Evolutionary conservation across 2,329 filamentous ascomycete genomes (phyloP), one percentile per base, ranked within the genome.

Genomic region (Pseudonectria buxi): DNA sequence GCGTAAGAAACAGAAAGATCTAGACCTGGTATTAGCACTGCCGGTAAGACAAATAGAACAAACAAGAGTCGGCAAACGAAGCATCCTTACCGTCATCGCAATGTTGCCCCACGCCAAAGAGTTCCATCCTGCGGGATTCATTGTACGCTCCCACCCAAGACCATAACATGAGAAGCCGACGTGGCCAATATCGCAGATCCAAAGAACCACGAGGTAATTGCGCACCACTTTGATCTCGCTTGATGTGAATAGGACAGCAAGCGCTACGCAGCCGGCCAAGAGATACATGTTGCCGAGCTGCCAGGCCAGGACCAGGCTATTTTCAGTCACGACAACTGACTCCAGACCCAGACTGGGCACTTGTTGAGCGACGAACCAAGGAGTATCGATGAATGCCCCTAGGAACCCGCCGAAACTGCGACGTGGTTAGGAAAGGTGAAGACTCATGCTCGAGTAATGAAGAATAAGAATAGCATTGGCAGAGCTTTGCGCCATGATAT

Each of bases 31-130:
- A 22, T 37, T 30, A 28, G 22, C n/a, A 24, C 18, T n/a, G 18
- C 30, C 32, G 7, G 22, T 26, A 28, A 18, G 16, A 22, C 4
- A 10, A 24, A 10, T 14, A 27, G 7, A 14, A 12, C 14, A 26
- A 27, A 16, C 6, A 16, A 9, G 22, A 18, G 6, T 6, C 32
- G 14, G 14, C 13, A 10, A 26, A 9, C 22, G 6, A 18, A 28
- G 6, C n/a, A 14, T 14, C 57, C 71, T 61, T 49, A 78, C 72
- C 16, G 82, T 86, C 32, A 71, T 68, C 7, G 72, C 79, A 43
- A 88, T 68, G 50, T 87, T 87, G 3, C 83, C 83, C 76, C 78
- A 84, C n/a, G 78, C 73, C 65, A 82, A 72, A 24, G 71, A 63
- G 55, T 85, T 86, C 83, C 83, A 87, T 14, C 57, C 61, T 4